These are phyloP conservation scores for Astragalus membranaceus DNA, from an alignment of 306 rosid species.

Conservation along the genomic window DNA sequence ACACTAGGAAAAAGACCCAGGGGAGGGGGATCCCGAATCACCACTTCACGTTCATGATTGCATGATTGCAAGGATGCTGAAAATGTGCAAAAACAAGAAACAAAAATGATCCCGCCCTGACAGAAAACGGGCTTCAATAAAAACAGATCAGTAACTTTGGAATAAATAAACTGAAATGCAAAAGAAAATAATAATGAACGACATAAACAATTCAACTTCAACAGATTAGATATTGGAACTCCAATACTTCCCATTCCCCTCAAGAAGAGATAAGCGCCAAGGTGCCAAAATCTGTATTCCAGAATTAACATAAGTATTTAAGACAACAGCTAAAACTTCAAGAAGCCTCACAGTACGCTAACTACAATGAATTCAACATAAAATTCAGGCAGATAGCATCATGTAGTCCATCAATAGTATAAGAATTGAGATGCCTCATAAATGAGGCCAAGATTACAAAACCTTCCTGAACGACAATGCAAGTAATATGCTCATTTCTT, in stretches of 20 bases:
- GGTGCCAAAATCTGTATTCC: conserved; percentile 54
- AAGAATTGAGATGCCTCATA: conserved; percentile 25
- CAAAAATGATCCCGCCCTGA: conserved; percentile 16
- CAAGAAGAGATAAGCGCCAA: conserved; percentile 36
- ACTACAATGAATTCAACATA: conserved; percentile 14
- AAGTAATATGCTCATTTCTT: conserved; percentile 49
- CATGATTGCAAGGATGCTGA: conserved; percentile 8
- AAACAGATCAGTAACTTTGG: conserved; percentile 22
- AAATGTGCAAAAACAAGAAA: neutral
- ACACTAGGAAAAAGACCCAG: neutral
- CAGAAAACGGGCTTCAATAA: conserved; percentile 20
- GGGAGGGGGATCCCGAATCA: conserved; percentile 5
- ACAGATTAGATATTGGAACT: conserved; percentile 30
- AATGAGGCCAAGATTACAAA: conserved; percentile 33
- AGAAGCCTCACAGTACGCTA: conserved; percentile 19
- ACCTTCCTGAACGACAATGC: conserved; percentile 35
- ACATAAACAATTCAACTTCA: conserved; percentile 18
- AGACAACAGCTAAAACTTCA: conserved; percentile 6
- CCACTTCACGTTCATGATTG: conserved; percentile 13
- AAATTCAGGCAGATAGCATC: conserved; percentile 20
- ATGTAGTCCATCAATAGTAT: conserved; percentile 24
- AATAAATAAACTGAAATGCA: conserved; percentile 25
- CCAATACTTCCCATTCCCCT: conserved; percentile 47
- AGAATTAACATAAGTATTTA: conserved; percentile 40
- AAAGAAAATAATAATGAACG: conserved; percentile 27